These are phyloP conservation scores for Tricholomella constricta DNA, from an alignment of 768 basidiomycete genomes.

Conservation along the genomic window DNA sequence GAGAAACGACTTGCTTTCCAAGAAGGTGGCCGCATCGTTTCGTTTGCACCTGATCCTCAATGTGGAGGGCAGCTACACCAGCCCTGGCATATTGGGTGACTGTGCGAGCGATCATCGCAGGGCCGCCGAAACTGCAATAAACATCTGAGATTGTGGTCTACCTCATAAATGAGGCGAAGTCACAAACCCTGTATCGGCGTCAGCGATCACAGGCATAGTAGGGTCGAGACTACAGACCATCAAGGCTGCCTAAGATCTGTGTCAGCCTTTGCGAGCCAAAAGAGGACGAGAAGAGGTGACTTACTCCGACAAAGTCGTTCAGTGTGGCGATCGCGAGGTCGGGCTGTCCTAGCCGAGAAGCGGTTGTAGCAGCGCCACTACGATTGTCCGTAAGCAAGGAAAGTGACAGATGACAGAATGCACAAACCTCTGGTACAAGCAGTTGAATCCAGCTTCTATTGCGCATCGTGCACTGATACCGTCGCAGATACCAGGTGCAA, in stretches of 20 bases:
- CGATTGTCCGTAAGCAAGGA: slow-evolving; percentile 1
- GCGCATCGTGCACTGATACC: slow-evolving; percentile 82
- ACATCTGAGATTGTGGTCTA: no score
- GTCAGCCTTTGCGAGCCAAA: not conserved
- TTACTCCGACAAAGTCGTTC: slow-evolving; percentile 71
- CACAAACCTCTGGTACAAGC: slow-evolving; percentile 70
- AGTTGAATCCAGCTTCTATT: slow-evolving; percentile 76
- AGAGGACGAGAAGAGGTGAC: not conserved
- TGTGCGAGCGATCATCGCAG: slow-evolving; percentile 74
- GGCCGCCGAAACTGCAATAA: slow-evolving; percentile 66
- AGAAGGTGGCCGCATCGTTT: slow-evolving; percentile 80
- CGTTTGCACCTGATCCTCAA: slow-evolving; percentile 83
- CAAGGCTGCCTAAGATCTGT: slow-evolving; percentile 49
- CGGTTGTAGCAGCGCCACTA: slow-evolving; percentile 79
- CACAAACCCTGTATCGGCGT: slow-evolving; percentile 74
- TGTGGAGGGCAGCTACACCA: slow-evolving; percentile 75
- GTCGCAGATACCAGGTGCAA: slow-evolving; percentile 80
- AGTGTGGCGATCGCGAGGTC: slow-evolving; percentile 78
- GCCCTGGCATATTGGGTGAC: slow-evolving; percentile 69
- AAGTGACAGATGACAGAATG: not conserved
- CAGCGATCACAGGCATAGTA: slow-evolving; percentile 70
- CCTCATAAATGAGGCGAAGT: no score
- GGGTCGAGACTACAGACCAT: slow-evolving; percentile 72
- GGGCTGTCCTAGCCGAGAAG: slow-evolving; percentile 76
- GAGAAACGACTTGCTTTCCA: slow-evolving; percentile 81